Evolutionary conservation across 75 land plant genomes (phyloP).

Genomic region (Selaginella moellendorffii): DNA sequence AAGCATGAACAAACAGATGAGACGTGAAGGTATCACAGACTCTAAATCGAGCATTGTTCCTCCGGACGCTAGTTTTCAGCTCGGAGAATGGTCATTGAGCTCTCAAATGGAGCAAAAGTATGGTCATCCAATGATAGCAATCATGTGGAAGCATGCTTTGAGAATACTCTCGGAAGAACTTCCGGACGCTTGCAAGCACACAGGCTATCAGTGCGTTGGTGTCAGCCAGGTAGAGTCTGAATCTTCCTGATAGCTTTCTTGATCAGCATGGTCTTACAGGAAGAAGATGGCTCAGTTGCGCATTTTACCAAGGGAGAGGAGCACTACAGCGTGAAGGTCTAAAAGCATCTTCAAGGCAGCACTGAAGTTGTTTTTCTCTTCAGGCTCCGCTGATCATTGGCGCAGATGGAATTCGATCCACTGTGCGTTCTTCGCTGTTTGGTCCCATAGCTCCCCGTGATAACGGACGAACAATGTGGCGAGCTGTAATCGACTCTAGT

Average conservation of each 20-base stretch:
- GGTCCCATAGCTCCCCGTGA: slow-evolving; percentile 29
- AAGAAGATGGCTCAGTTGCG: slow-evolving; percentile 27
- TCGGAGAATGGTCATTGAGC: slow-evolving; percentile 30
- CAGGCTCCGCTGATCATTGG: slow-evolving; percentile 46
- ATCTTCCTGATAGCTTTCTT: neutral
- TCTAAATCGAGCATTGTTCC: slow-evolving; percentile 11
- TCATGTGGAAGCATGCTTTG: slow-evolving; percentile 33
- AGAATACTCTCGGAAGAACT: slow-evolving; percentile 25
- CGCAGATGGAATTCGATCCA: slow-evolving; percentile 40
- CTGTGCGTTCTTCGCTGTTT: slow-evolving; percentile 22
- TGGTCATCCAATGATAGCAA: slow-evolving; percentile 32
- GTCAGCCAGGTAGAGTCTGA: slow-evolving; percentile 23
- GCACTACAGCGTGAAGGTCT: slow-evolving; percentile 24
- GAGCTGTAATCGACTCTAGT: slow-evolving; percentile 31
- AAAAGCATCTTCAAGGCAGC: neutral
- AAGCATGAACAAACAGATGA: too few relatives aligned
- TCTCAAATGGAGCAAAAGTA: slow-evolving; percentile 36
- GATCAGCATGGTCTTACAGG: slow-evolving; percentile 13
- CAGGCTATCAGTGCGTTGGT: slow-evolving; percentile 27
- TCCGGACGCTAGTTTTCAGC: slow-evolving; percentile 15
- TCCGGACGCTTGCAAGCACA: slow-evolving; percentile 40
- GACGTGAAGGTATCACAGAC: slow-evolving; percentile 20
- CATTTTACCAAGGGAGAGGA: slow-evolving; percentile 32
- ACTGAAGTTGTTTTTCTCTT: slow-evolving; percentile 5
- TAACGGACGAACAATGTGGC: slow-evolving; percentile 41